Evolutionary conservation across 2,329 filamentous ascomycete genomes (phyloP).

Genomic region (Didymella sp.): DNA sequence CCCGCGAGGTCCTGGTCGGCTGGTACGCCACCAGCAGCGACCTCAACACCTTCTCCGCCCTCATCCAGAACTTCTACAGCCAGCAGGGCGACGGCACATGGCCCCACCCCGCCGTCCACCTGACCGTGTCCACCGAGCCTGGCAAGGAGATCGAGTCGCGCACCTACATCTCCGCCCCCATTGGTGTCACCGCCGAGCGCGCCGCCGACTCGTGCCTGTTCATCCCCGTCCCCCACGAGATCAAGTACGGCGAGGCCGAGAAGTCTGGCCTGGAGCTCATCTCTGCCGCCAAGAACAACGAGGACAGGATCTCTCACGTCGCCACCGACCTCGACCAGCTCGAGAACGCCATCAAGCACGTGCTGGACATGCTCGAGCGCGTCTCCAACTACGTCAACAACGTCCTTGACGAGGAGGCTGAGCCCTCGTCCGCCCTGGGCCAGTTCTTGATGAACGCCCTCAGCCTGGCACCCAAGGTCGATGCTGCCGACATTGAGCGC

Average conservation of each 20-base stretch:
- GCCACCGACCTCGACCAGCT: conserved; percentile 89
- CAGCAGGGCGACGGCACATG: conserved; percentile 96
- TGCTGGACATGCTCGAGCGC: conserved; percentile 86
- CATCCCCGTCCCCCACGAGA: conserved; percentile 94
- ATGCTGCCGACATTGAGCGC: conserved; percentile 85
- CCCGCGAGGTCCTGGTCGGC: conserved; percentile 90
- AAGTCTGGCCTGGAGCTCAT: conserved; percentile 83
- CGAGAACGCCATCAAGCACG: conserved; percentile 84
- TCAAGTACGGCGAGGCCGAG: conserved; percentile 84
- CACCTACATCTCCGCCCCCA: conserved; percentile 94
- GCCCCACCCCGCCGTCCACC: conserved; percentile 95
- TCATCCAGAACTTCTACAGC: conserved; percentile 99
- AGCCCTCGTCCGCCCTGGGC: conserved; percentile 87
- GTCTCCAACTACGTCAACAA: conserved; percentile 91
- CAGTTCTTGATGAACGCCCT: conserved; percentile 96
- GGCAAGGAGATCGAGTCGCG: conserved; percentile 87
- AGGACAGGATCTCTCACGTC: conserved; percentile 75
- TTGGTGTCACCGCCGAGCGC: conserved; percentile 92
- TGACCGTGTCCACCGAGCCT: conserved; percentile 90
- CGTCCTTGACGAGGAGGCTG: conserved; percentile 90
- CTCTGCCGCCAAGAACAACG: conserved; percentile 78
- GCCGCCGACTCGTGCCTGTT: conserved; percentile 96
- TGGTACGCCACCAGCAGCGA: conserved; percentile 99
- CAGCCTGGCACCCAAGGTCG: conserved; percentile 92
- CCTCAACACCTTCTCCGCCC: conserved; percentile 96